Evolutionary conservation across 116 monocot species (phyloP), one percentile per base, ranked within the genome.

Genomic region (Iris pallida): DNA sequence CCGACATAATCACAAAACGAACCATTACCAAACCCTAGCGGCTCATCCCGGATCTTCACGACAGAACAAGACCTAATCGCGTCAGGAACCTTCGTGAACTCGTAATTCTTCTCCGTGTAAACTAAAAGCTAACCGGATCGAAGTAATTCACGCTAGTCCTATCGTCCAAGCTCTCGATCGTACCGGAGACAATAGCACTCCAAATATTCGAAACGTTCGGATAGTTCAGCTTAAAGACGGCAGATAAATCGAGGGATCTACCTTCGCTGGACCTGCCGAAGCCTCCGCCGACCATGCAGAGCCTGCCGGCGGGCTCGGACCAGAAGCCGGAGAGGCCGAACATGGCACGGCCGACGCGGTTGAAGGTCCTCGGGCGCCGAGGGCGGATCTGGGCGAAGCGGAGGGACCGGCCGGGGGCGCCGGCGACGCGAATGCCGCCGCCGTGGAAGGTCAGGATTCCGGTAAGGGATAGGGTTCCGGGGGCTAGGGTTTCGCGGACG

Each of bases 251-350:
- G 16, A 76, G 51, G 42, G 17, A 1, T 0, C 30, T 80, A 79
- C 86, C 89, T 60, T 78, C 59, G 0, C 1, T 16, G 8, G 79
- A 76, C 2, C 41, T 53, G 0, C 63, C 69, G 14, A 42, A 6
- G 19, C 84, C 88, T 0, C 47, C 16, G 6, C 93, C 93, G 7
- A 86, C 82, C 93, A 87, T 84, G 75, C 93, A 93, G 17, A 90
- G 78, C 47, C 65, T 61, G 5, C 90, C 84, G 2, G 63, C 11
- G 5, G 65, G 2, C 48, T 73, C 71, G 2, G 83, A 81, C 82
- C 84, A 89, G 69, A 79, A 86, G 8, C 93, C 93, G 0, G 74
- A 69, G 42, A 90, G 73, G 7, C 68, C 73, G 61, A 93, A 74
- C 16, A 64, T 75, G 3, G 74, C 61, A 7, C 42, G 20, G 8